These are phyloP conservation scores for Phymatotrichopsis omnivora DNA, from an alignment of 2,329 filamentous ascomycete species.

Conservation along the genomic window DNA sequence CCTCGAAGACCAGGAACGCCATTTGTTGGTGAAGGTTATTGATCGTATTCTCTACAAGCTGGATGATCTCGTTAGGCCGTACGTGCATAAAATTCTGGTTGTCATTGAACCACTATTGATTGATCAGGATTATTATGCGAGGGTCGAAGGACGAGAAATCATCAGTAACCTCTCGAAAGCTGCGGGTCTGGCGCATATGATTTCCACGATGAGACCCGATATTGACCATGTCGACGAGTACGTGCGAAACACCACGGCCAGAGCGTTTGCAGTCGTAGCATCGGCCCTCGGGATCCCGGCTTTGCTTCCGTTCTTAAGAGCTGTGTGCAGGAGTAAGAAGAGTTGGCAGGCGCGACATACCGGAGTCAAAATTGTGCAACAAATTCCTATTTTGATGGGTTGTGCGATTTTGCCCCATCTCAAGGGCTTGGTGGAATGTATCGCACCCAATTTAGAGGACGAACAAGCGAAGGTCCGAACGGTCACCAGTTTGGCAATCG, in stretches of 20 bases:
- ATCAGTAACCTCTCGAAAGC: conserved; percentile 97
- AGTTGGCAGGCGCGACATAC: conserved; percentile 98
- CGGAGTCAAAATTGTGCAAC: conserved; percentile 97
- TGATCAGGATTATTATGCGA: conserved; percentile 97
- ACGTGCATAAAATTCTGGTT: conserved; percentile 95
- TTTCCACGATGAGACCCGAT: conserved; percentile 97
- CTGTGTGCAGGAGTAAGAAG: conserved; percentile 96
- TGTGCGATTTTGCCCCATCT: conserved; percentile 92
- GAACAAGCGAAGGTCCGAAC: conserved; percentile 97
- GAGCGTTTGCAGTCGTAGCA: conserved; percentile 93
- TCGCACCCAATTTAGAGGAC: conserved; percentile 89
- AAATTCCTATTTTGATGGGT: conserved; percentile 97
- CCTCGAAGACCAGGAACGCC: conserved; percentile 92
- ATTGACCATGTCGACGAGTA: conserved; percentile 98
- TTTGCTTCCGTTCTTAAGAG: conserved; percentile 84
- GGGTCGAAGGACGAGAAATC: conserved; percentile 95
- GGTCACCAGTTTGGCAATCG: conserved; percentile 88
- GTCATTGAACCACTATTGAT: conserved; percentile 99
- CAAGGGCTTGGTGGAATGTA: conserved; percentile 92
- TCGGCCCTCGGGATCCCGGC: conserved; percentile 93
- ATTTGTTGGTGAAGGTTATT: conserved; percentile 97
- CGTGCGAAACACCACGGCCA: conserved; percentile 91
- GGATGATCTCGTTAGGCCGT: conserved; percentile 89
- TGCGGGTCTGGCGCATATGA: conserved; percentile 95
- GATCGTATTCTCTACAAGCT: conserved; percentile 98